Conservation (phyloP, 768 basidiomycete genomes). For the Steccherinum ochraceum region DNA sequence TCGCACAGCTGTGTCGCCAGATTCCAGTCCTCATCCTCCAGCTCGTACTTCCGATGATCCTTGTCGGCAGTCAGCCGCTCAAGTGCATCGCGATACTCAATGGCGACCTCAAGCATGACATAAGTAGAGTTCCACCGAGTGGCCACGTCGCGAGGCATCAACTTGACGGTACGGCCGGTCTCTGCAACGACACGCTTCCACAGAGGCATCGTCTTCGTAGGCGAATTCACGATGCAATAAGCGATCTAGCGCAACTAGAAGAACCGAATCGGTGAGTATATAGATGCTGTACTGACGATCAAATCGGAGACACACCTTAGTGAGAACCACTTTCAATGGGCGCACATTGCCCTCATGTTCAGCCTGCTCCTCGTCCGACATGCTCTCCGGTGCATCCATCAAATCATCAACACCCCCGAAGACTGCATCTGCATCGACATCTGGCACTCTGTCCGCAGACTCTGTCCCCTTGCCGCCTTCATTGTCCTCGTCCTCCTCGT, state of each 20-base stretch:
- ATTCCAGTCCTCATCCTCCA: conserved; percentile 25
- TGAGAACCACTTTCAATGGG: conserved; percentile 7
- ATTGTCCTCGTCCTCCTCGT: neutral
- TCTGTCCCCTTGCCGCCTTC: too few species aligned
- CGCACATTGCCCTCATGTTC: conserved; percentile 1
- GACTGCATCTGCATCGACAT: neutral
- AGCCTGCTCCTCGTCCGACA: conserved; percentile 3
- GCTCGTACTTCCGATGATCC: conserved; percentile 20
- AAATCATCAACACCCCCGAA: neutral
- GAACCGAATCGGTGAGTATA: neutral
- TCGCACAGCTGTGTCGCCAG: conserved; percentile 25
- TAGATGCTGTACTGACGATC: neutral
- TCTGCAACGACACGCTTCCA: conserved; percentile 11
- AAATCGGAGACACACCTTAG: conserved; percentile 5
- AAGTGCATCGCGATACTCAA: conserved; percentile 22
- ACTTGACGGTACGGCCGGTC: neutral
- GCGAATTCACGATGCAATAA: conserved; percentile 24
- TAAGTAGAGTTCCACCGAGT: conserved; percentile 23
- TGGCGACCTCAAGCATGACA: conserved; percentile 28
- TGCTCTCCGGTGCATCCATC: neutral
- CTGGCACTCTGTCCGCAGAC: neutral
- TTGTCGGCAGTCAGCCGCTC: conserved; percentile 17
- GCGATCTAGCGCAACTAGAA: conserved; percentile 12
- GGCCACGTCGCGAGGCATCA: conserved; percentile 19
- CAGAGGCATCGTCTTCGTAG: conserved; percentile 13